Base-by-base conservation (phyloP, 225 moss, liverwort and hornwort species). In the Pseudoscleropodium purum region DNA sequence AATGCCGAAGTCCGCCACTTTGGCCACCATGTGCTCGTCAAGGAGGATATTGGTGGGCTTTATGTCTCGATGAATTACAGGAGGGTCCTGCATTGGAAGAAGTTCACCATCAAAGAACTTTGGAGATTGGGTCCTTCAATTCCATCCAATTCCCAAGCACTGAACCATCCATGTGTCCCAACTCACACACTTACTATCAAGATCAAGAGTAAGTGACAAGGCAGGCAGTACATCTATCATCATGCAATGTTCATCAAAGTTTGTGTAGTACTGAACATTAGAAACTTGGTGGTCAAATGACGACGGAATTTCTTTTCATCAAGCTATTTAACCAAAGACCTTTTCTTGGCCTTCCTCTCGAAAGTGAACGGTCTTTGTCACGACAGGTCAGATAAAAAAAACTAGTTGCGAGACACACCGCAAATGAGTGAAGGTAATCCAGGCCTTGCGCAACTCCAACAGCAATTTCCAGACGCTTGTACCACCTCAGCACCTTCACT, bases 51-150 rank as follows among this genome's bases (percentile, higher is more conserved):
- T 97, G 52, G 92, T 89, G 36, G 96, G 97, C 62, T 97, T 96
- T 29, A 96, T 91, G 79, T 97, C 97, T 60, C 97, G 92, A 91
- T 96, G 97, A 56, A 96, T 97, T 16, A 96, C 95, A 63, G 95
- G 95, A 31, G 95, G 95, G 85, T 93, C 93, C 95, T 95, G 89
- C 70, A 92, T 24, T 57, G 45, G 15, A 91, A 62, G 45, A 81
- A 45, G 79, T 10, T 62, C 82, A 25, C 37, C 62, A 66, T 81
- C 5, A 76, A n/a, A 75, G 60, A 61, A 60, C 61, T 61, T 36
- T 6, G 36, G 26, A 85, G 18, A 36, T 60, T 43, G 0, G 26
- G 17, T 57, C 15, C 17, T 57, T 26, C 26, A 26, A n/a, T n/a
- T 26, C 26, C 57, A 27, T 82, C 45, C 51, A 37, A 27, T 51